These are phyloP conservation scores for Allium cepa DNA, from an alignment of 106 monocot species.

Conservation along the genomic window DNA sequence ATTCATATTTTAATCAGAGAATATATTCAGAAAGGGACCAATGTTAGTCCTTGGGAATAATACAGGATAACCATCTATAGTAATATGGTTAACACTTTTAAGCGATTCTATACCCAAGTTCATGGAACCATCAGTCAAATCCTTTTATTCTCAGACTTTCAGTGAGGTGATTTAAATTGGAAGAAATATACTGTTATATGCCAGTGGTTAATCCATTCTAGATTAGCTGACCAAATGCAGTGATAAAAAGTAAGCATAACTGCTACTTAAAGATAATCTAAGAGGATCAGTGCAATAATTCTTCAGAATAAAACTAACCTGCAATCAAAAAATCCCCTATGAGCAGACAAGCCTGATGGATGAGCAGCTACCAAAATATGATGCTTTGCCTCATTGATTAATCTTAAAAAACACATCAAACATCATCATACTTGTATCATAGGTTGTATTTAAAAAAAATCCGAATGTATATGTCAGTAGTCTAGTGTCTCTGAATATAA, in stretches of 20 bases:
- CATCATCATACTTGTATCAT: no score
- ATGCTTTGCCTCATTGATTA: conserved; percentile 79
- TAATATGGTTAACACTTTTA: no score
- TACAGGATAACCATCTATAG: no score
- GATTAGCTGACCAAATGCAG: background rate
- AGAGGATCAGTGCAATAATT: background rate
- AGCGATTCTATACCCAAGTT: no score
- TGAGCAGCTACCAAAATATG: conserved; percentile 82
- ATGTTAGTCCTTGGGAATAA: no score
- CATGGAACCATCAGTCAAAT: background rate
- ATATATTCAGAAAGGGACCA: no score
- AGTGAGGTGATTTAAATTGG: background rate
- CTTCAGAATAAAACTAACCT: conserved; percentile 32
- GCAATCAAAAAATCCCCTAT: conserved; percentile 98
- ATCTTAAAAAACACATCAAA: conserved; percentile 23
- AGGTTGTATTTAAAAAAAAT: no score
- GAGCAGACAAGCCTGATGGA: conserved; percentile 94
- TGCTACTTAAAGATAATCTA: background rate
- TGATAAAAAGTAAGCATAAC: background rate
- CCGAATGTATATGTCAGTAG: no score
- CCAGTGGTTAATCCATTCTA: background rate
- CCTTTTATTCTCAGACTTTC: background rate
- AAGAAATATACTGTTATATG: background rate
- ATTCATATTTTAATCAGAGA: no score
- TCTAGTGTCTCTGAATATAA: no score